Evolutionary conservation across 106 monocot genomes (phyloP).

Genomic region (Apostasia ramifera): DNA sequence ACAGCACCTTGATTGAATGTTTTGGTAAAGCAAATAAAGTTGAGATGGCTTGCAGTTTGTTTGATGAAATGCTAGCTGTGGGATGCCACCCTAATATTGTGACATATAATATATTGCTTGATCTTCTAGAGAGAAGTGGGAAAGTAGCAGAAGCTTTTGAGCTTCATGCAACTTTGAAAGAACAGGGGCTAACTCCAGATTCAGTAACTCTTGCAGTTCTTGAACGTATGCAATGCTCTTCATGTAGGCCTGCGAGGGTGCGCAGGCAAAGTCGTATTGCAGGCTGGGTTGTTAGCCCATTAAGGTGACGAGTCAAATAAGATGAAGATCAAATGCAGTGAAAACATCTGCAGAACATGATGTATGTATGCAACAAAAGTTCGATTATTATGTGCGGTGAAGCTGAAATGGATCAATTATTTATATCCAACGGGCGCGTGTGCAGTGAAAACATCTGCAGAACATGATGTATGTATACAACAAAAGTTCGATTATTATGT

Average conservation of each 20-base stretch:
- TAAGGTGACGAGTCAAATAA: conserved; percentile 28
- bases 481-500: no score
- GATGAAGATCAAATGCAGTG: neutral
- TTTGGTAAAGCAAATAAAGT: conserved; percentile 82
- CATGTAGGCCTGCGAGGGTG: conserved; percentile 27
- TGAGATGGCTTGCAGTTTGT: conserved; percentile 83
- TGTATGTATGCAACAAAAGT: neutral
- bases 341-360: neutral
- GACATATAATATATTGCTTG: conserved; percentile 91
- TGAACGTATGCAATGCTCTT: conserved; percentile 56
- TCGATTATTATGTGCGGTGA: no score
- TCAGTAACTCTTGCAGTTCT: conserved; percentile 84
- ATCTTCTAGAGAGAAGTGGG: conserved; percentile 83
- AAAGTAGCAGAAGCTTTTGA: conserved; percentile 58
- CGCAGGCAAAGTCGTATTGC: conserved; percentile 45
- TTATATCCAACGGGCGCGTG: no score
- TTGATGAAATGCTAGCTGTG: conserved; percentile 88
- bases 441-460: neutral
- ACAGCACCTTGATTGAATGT: conserved; percentile 93
- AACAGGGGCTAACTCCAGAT: conserved; percentile 75
- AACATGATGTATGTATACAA: neutral
- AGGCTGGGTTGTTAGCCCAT: conserved; percentile 93
- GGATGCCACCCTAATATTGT: conserved; percentile 91
- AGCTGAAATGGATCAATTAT: no score
- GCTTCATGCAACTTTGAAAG: conserved; percentile 58